Evolutionary conservation across 352 stramenopile genomes (phyloP).

Genomic region (Pythium dissotocum): DNA sequence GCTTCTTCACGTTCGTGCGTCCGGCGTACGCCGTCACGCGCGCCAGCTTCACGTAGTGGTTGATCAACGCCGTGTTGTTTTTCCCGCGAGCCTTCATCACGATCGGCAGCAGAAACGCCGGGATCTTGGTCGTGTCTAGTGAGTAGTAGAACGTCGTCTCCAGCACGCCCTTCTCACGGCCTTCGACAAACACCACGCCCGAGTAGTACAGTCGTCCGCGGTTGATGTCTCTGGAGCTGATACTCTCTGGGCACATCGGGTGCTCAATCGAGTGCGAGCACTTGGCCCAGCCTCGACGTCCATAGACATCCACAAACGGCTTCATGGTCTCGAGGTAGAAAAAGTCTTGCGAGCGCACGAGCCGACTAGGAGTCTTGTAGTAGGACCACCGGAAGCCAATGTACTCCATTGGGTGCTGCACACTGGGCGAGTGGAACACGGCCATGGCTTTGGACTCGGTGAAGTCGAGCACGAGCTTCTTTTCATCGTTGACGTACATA

Average conservation of each 20-base stretch:
- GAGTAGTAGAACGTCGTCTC: conserved; percentile 62
- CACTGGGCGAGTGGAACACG: conserved; percentile 43
- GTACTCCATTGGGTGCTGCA: conserved; percentile 45
- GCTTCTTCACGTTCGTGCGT: conserved; percentile 19
- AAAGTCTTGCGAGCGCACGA: conserved; percentile 71
- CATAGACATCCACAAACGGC: conserved; percentile 49
- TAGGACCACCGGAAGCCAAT: conserved; percentile 72
- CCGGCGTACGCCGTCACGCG: conserved; percentile 34
- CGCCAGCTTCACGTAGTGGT: conserved; percentile 71
- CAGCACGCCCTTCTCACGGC: conserved; percentile 43
- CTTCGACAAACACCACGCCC: conserved; percentile 73
- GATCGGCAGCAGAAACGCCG: conserved; percentile 44
- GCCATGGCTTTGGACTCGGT: conserved; percentile 58
- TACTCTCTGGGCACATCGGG: conserved; percentile 56
- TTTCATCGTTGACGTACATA: conserved; percentile 60
- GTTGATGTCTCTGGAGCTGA: conserved; percentile 38
- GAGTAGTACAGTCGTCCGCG: conserved; percentile 62
- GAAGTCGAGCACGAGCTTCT: conserved; percentile 77
- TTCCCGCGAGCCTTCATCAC: conserved; percentile 61
- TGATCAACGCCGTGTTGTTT: conserved; percentile 60
- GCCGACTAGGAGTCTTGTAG: conserved; percentile 54
- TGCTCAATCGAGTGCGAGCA: conserved; percentile 74
- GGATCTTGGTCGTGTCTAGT: conserved; percentile 49
- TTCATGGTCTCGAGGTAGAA: conserved; percentile 79
- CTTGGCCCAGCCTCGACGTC: conserved; percentile 68